Percentiles rank a stretch among this genome's conserved stretches.
Conservation (phyloP, 805 yeast genomes). For the Yarrowia sp. region DNA sequence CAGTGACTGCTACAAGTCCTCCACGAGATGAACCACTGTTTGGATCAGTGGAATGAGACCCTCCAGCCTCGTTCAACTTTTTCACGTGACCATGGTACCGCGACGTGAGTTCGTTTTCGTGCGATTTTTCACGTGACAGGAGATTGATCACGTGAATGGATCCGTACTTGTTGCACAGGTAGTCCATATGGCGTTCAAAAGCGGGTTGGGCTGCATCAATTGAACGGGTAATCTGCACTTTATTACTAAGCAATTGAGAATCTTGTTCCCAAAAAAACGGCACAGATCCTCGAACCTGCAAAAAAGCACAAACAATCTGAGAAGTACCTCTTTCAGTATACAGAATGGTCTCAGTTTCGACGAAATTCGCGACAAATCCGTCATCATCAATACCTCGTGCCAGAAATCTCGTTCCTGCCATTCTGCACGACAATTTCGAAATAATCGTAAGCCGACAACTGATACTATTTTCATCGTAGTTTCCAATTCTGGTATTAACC, state of each 20-base stretch:
- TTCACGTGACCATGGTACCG: constrained; percentile 63
- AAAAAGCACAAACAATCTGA: constrained; percentile 63
- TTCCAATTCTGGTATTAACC: constrained; percentile 42
- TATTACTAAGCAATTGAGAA: constrained; percentile 84
- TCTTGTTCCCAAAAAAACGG: constrained; percentile 99
- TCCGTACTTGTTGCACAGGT: constrained; percentile 72
- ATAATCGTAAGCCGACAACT: constrained; percentile 66
- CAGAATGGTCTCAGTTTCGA: constrained; percentile 84
- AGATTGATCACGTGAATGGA: constrained; percentile 86
- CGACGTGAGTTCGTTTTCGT: constrained; percentile 69
- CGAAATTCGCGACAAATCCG: constrained; percentile 93
- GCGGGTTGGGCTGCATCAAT: constrained; percentile 90
- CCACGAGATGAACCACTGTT: constrained; percentile 29
- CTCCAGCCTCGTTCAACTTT: constrained; percentile 33
- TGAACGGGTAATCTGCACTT: constrained; percentile 83
- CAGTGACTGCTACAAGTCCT: constrained; percentile 54
- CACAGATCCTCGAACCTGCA: constrained; percentile 92
- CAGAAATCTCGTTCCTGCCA: constrained; percentile 95
- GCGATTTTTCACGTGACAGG: constrained; percentile 65
- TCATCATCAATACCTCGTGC: constrained; percentile 95
- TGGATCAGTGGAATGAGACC: constrained; percentile 5
- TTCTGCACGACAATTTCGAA: constrained; percentile 92
- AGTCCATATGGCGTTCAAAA: constrained; percentile 76
- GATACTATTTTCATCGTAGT: constrained; percentile 30
- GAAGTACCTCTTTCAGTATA: constrained; percentile 39